Percentiles rank a stretch among this genome's conserved stretches.
Conservation (phyloP, 305 asterid genomes). For the Fraxinus platypoda region DNA sequence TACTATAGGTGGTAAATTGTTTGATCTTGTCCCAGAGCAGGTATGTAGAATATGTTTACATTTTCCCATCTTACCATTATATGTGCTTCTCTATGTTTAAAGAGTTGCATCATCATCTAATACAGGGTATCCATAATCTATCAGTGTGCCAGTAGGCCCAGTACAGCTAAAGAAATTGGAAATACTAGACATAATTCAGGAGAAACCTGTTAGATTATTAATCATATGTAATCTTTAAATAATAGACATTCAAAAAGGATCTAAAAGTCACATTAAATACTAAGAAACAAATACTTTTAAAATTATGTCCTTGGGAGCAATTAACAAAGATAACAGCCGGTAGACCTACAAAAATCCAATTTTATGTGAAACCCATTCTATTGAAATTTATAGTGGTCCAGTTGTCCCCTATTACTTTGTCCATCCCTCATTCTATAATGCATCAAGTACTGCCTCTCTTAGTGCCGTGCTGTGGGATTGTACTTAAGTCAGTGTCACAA, state of each 20-base stretch:
- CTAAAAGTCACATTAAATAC: background rate
- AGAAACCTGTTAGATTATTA: background rate
- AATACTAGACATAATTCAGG: background rate
- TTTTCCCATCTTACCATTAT: background rate
- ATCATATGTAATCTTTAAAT: background rate
- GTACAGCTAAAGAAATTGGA: background rate
- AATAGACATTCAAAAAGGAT: background rate
- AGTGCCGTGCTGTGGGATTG: background rate
- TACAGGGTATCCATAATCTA: background rate
- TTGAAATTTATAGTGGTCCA: background rate
- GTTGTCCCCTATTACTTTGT: background rate
- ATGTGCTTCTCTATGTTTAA: background rate
- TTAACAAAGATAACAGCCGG: background rate
- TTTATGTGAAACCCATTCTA: background rate
- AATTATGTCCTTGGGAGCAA: background rate
- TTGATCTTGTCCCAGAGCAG: conserved; percentile 73
- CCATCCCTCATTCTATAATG: background rate
- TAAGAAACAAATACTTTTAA: background rate
- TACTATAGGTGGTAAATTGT: conserved; percentile 64
- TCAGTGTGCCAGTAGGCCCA: background rate
- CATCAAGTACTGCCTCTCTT: background rate
- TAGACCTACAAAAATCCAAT: background rate
- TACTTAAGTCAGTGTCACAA: background rate
- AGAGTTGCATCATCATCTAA: background rate
- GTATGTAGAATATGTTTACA: conserved; percentile 29